Evolutionary conservation across 2,329 filamentous ascomycete genomes (phyloP), one percentile per base, ranked within the genome.

Genomic region (Exophiala sp.): DNA sequence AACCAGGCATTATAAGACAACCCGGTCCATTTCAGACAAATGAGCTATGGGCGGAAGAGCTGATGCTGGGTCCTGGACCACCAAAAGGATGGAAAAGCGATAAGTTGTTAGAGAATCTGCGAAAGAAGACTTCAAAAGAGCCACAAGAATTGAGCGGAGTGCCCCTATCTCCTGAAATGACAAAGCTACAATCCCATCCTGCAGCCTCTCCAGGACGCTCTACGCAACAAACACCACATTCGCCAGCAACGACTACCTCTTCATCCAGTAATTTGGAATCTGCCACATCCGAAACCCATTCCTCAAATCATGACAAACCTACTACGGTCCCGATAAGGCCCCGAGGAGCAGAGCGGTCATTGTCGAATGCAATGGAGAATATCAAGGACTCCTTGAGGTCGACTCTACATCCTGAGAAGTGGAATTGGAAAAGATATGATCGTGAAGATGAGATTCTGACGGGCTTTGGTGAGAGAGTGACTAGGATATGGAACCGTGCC

Each of bases 361-460:
- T 64, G 78, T 78, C 60, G 79, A 91, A 72, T 90, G 91, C 0
- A 89, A 90, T 4, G 83, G 82, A 9, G 78, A 88, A 41, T 83
- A 83, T 75, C 72, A 58, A 78, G 75, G 18, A 71, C 75, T 44
- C 77, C 55, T 75, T 82, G 62, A 75, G 83, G 65, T 70, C 69
- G 50, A 69, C 71, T 29, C 69, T 75, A 29, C 71, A 68, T 35
- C 58, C 62, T 3, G 81, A 82, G 45, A 85, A 85, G 44, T 91
- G 87, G 87, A 92, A 94, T 65, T 79, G 79, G 63, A 85, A 84
- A 69, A 82, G 87, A 57, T 91, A 95, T 68, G 89, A 96, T 69
- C 79, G 91, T 50, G 89, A 94, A 68, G 91, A 96, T 61, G 91
- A 96, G 71, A 85, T 88, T 60, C 77, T 95, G 5, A 95, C 89